Conservation (phyloP, 2,329 filamentous ascomycete genomes). For the Scedosporium minutisporum region DNA sequence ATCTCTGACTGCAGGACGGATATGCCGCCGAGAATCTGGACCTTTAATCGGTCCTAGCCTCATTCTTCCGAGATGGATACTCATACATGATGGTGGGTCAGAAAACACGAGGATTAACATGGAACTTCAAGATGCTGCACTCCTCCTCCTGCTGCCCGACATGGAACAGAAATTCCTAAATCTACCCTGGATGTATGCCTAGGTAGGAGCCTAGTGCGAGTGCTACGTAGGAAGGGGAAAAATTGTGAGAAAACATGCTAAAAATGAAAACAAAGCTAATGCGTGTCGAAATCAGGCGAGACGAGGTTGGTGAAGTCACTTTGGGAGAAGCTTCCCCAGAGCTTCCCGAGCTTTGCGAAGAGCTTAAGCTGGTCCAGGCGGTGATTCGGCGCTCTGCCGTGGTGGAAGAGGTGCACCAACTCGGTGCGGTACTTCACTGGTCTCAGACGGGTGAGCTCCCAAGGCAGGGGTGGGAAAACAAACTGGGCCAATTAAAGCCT, state of each 20-base stretch:
- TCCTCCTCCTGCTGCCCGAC: too few relatives aligned
- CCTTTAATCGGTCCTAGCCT: not conserved
- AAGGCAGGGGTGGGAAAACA: not conserved
- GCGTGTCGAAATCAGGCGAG: not conserved
- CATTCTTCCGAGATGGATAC: not conserved
- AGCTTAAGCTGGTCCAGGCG: not conserved
- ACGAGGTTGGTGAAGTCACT: constrained; percentile 4
- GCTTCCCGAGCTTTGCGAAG: not conserved
- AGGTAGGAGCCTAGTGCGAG: not conserved
- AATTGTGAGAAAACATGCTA: not conserved
- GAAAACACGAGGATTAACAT: too few relatives aligned
- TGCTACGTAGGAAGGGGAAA: not conserved
- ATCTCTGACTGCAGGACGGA: too few relatives aligned
- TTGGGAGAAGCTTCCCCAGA: constrained; percentile 2
- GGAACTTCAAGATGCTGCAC: too few relatives aligned
- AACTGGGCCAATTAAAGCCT: not conserved
- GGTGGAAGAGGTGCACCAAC: not conserved
- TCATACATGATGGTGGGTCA: too few relatives aligned
- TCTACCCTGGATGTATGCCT: not conserved
- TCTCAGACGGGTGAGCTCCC: not conserved
- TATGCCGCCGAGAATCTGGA: not conserved
- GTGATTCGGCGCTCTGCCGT: not conserved
- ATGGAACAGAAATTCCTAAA: too few relatives aligned
- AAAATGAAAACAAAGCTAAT: constrained; percentile 1
- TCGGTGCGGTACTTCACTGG: constrained; percentile 1